A percentile compares a stretch with the other conserved stretches of the same genome.
These are phyloP conservation scores for Talaromyces verruculosus DNA, from an alignment of 2,329 filamentous ascomycete genomes.

Conservation along the genomic window DNA sequence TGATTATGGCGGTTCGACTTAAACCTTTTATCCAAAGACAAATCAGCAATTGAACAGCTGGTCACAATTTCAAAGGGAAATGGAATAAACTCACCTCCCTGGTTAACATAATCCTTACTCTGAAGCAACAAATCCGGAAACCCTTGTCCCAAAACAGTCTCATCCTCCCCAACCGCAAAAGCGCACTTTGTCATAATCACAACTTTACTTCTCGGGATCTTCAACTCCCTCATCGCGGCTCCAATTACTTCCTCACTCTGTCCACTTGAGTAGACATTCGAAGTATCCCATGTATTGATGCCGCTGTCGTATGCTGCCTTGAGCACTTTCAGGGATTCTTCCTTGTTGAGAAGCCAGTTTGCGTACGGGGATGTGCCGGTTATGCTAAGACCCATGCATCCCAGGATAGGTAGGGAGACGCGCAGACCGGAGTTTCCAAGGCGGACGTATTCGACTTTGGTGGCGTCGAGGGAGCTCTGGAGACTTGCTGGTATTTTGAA, in stretches of 20 bases:
- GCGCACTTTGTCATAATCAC: constrained; percentile 59
- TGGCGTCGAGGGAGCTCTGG: constrained; percentile 16
- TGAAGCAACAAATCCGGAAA: constrained; percentile 42
- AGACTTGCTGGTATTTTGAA: constrained; percentile 4
- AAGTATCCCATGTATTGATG: constrained; percentile 32
- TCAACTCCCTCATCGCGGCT: constrained; percentile 60
- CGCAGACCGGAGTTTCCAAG: constrained; percentile 16
- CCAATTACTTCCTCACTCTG: constrained; percentile 62
- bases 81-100: constrained; percentile 15
- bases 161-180: constrained; percentile 29
- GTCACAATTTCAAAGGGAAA: neutral
- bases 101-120: constrained; percentile 53
- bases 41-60: neutral
- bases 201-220: constrained; percentile 57
- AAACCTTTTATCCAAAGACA: constrained; percentile 33
- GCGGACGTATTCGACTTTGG: constrained; percentile 17
- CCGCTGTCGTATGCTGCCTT: constrained; percentile 31
- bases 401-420: constrained; percentile 13
- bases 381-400: neutral
- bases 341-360: constrained; percentile 12
- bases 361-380: constrained; percentile 5
- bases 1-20: constrained; percentile 52
- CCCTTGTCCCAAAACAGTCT: constrained; percentile 28
- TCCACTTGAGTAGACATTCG: constrained; percentile 52
- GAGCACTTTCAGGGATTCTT: constrained; percentile 23